Evolutionary conservation across 108 stramenopile species (phyloP).

Genomic region (Cylindrotheca closterium): DNA sequence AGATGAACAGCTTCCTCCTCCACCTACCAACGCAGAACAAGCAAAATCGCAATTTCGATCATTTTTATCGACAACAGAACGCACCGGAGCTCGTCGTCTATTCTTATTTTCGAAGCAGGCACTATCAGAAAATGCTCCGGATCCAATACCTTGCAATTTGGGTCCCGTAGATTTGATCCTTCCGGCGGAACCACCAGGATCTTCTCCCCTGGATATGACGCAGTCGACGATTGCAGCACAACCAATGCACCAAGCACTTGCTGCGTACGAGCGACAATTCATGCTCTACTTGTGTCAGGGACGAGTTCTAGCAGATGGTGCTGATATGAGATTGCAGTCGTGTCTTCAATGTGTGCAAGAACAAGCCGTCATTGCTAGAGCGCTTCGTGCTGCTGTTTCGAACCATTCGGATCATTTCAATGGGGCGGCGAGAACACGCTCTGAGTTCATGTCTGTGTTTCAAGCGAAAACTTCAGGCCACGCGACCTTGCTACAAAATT

Average conservation of each 20-base stretch:
- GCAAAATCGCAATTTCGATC: conserved; percentile 6
- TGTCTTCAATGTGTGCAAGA: conserved; percentile 75
- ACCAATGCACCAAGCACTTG: conserved; percentile 72
- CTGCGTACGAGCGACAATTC: conserved; percentile 77
- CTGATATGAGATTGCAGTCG: conserved; percentile 65
- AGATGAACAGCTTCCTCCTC: conserved; percentile 46
- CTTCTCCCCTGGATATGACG: conserved; percentile 58
- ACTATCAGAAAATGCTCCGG: conserved; percentile 70
- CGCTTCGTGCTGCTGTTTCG: conserved; percentile 81
- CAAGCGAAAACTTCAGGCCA: conserved; percentile 50
- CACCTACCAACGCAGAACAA: conserved; percentile 13
- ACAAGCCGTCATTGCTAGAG: conserved; percentile 78
- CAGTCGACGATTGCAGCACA: conserved; percentile 54
- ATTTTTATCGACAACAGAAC: conserved; percentile 68
- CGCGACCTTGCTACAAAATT: conserved; percentile 48
- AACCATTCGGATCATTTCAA: conserved; percentile 82
- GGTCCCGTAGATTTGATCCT: conserved; percentile 50
- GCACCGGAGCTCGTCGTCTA: conserved; percentile 69
- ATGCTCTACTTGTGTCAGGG: conserved; percentile 74
- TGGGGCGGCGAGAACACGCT: conserved; percentile 58
- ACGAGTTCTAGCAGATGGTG: conserved; percentile 70
- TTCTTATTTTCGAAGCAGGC: conserved; percentile 82
- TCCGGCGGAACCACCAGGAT: conserved; percentile 53
- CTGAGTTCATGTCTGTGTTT: conserved; percentile 64
- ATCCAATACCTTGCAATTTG: conserved; percentile 63